phyloP scores from a whole-genome alignment of 345 rosid genomes.

The Rhodamnia rubescens region DNA sequence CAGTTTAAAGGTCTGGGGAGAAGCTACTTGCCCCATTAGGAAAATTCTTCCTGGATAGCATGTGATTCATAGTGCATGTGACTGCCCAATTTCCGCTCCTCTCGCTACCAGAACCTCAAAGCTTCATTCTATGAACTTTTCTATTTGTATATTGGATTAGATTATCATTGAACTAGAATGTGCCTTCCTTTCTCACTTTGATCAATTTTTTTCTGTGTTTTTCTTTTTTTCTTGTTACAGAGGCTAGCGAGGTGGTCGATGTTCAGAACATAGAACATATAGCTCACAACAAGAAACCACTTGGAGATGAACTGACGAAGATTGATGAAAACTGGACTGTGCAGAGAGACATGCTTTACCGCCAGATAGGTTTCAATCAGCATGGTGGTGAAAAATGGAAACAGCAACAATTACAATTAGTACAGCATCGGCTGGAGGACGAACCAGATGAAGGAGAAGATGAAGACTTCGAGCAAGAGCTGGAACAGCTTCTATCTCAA shows the following conservation, averaged over 20 bases:
- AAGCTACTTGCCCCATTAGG: neutral
- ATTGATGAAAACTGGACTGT: slow-evolving; percentile 43
- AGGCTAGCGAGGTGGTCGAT: slow-evolving; percentile 32
- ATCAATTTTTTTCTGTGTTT: neutral
- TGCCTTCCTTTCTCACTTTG: neutral
- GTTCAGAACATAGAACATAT: slow-evolving; percentile 51
- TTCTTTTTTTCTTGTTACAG: slow-evolving; percentile 21
- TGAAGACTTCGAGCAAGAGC: slow-evolving; percentile 24
- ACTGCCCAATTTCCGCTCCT: neutral
- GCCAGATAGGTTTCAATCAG: slow-evolving; percentile 29
- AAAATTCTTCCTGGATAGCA: neutral
- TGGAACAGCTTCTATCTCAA: slow-evolving; percentile 25
- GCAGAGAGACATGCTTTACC: slow-evolving; percentile 31
- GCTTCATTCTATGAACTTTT: neutral
- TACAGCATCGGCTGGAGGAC: neutral
- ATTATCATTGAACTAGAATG: neutral
- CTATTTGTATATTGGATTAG: neutral
- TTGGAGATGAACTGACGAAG: slow-evolving; percentile 35
- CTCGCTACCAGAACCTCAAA: neutral
- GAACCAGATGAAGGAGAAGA: slow-evolving; percentile 7
- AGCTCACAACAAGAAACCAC: slow-evolving; percentile 25
- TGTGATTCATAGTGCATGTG: neutral
- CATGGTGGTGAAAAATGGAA: slow-evolving; percentile 1
- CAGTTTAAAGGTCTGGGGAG: neutral
- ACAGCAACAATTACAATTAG: neutral